A percentile compares a stretch with the other conserved stretches of the same genome.
Conservation (phyloP, 2,329 filamentous ascomycete species). For the Trematosphaeria pertusa region DNA sequence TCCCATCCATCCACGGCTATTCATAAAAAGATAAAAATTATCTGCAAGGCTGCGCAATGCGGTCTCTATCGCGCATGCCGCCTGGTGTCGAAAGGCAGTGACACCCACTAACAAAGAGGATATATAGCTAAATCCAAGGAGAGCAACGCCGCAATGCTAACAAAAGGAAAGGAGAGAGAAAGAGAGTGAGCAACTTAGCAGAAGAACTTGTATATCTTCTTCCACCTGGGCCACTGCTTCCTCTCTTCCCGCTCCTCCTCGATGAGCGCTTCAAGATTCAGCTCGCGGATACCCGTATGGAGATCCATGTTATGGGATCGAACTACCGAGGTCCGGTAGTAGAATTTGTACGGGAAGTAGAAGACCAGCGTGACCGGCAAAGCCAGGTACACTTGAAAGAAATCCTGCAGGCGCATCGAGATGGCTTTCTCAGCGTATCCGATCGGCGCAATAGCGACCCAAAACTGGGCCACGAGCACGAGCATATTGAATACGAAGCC, state of each 20-base stretch:
- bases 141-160: background rate
- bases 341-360: constrained; percentile 79
- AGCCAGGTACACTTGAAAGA: constrained; percentile 77
- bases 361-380: constrained; percentile 72
- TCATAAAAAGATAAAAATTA: no score
- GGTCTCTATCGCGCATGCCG: constrained; percentile 28
- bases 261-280: constrained; percentile 80
- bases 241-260: constrained; percentile 81
- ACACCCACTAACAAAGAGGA: constrained; percentile 12
- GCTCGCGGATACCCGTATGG: constrained; percentile 81
- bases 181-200: constrained; percentile 41
- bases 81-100: constrained; percentile 39
- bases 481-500: constrained; percentile 78
- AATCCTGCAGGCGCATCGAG: constrained; percentile 63
- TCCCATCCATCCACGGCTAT: no score
- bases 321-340: constrained; percentile 72
- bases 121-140: constrained; percentile 20
- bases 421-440: constrained; percentile 58
- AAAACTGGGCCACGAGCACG: constrained; percentile 85
- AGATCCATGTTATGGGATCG: constrained; percentile 80
- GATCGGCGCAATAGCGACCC: constrained; percentile 82
- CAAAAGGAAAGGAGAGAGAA: constrained; percentile 1
- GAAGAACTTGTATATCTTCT: constrained; percentile 57
- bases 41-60: constrained; percentile 37
- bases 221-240: constrained; percentile 58